Conservation (phyloP, 768 basidiomycete genomes). For the Paxillus ammoniavirescens region DNA sequence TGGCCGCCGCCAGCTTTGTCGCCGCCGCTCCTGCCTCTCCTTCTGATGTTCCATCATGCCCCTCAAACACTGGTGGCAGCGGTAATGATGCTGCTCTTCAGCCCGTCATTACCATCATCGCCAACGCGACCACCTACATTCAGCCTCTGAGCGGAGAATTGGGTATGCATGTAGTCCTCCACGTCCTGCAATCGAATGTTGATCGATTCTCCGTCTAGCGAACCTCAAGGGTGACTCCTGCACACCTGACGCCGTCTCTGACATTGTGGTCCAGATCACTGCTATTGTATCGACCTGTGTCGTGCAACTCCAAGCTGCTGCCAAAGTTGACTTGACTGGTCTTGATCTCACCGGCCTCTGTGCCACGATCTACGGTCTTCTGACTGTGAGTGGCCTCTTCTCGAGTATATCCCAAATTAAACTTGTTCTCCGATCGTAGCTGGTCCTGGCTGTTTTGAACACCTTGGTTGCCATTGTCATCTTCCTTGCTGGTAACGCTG, state of each 20-base stretch:
- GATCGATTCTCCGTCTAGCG: neutral
- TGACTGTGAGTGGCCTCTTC: neutral
- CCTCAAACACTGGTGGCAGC: neutral
- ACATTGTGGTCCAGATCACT: constrained; percentile 10
- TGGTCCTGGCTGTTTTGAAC: constrained; percentile 5
- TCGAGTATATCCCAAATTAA: too few relatives aligned
- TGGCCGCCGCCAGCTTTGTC: constrained; percentile 6
- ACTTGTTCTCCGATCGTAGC: neutral
- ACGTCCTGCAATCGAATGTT: neutral
- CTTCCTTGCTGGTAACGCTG: neutral
- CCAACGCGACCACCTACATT: constrained; percentile 7
- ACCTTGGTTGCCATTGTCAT: constrained; percentile 5
- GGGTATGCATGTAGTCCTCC: neutral
- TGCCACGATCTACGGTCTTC: neutral
- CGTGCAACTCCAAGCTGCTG: constrained; percentile 7
- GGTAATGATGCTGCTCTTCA: constrained; percentile 10
- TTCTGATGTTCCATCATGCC: constrained; percentile 1
- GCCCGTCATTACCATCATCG: constrained; percentile 11
- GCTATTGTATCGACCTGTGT: constrained; percentile 9
- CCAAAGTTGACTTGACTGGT: constrained; percentile 4
- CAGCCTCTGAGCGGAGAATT: constrained; percentile 5
- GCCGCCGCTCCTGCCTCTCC: constrained; percentile 5
- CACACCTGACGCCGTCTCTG: constrained; percentile 5
- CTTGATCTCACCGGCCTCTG: constrained; percentile 8
- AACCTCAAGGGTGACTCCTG: constrained; percentile 2